Percentiles rank a stretch among this genome's conserved stretches.
Conservation (phyloP, 768 basidiomycete genomes). For the Exsudoporus frostii region DNA sequence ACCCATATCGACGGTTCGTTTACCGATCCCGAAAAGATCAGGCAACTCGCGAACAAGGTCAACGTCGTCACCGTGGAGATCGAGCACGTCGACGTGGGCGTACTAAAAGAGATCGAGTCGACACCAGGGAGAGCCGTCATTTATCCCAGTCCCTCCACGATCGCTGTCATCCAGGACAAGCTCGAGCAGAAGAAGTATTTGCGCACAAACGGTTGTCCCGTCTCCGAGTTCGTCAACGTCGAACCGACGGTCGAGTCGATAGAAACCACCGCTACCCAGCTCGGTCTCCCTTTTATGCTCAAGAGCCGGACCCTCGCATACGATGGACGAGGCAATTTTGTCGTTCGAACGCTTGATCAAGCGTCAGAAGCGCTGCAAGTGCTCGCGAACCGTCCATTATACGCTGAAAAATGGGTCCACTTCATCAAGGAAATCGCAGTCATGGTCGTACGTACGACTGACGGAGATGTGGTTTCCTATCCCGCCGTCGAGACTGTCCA, state of each 20-base stretch:
- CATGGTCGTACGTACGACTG: conserved; percentile 85
- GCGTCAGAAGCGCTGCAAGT: conserved; percentile 47
- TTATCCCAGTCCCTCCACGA: conserved; percentile 79
- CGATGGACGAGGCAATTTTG: conserved; percentile 92
- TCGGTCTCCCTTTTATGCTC: conserved; percentile 92
- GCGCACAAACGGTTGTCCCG: conserved; percentile 43
- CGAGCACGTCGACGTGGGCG: conserved; percentile 85
- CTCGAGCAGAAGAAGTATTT: conserved; percentile 65
- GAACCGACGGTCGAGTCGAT: conserved; percentile 53
- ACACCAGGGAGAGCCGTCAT: conserved; percentile 36
- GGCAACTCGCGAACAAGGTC: conserved; percentile 71
- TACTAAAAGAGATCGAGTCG: conserved; percentile 50
- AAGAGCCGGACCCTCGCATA: conserved; percentile 95
- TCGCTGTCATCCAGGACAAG: conserved; percentile 81
- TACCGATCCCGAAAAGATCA: conserved; percentile 73
- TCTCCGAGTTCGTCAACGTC: conserved; percentile 60
- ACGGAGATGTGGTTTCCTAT: conserved; percentile 77
- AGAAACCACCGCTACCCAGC: conserved; percentile 44
- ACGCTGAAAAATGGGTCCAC: conserved; percentile 92
- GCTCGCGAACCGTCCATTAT: conserved; percentile 70
- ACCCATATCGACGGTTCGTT: conserved; percentile 88
- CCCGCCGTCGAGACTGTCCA: conserved; percentile 95
- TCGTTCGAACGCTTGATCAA: conserved; percentile 54
- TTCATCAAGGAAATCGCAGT: conserved; percentile 92
- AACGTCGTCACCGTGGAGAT: conserved; percentile 95